phyloP scores from a whole-genome alignment of 2,329 filamentous ascomycete genomes.

The Talaromyces funiculosus region DNA sequence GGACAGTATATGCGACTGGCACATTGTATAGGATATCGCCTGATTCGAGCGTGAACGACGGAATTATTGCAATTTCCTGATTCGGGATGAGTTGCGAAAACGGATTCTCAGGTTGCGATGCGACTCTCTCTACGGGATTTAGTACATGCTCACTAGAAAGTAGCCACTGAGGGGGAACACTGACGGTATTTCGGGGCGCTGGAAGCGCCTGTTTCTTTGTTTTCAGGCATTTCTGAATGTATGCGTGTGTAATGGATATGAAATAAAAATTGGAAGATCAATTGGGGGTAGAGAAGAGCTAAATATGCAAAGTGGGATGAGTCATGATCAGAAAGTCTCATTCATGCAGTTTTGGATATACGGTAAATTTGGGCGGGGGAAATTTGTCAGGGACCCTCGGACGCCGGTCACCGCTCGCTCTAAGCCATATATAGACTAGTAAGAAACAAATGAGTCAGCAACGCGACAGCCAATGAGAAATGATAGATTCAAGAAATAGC shows the following conservation, averaged over 20 bases:
- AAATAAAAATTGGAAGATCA: not conserved
- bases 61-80: slow-evolving; percentile 79
- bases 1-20: slow-evolving; percentile 59
- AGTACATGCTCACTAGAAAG: slow-evolving; percentile 35
- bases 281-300: not conserved
- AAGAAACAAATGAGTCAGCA: not conserved
- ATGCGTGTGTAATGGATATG: not conserved
- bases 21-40: slow-evolving; percentile 76
- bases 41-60: slow-evolving; percentile 87
- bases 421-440: not conserved
- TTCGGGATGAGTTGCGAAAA: slow-evolving; percentile 81
- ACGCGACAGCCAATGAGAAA: not conserved
- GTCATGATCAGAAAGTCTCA: not conserved
- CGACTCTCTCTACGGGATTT: slow-evolving; percentile 52
- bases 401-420: not conserved
- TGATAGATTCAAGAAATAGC: not conserved
- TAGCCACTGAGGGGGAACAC: not conserved
- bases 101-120: slow-evolving; percentile 79
- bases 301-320: not conserved
- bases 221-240: not conserved
- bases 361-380: not conserved
- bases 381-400: not conserved
- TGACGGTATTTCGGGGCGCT: slow-evolving; percentile 13
- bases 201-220: not conserved
- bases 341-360: not conserved